Base-by-base conservation (phyloP, 2,329 filamentous ascomycete genomes). In the Reticulascus tulasneorum region DNA sequence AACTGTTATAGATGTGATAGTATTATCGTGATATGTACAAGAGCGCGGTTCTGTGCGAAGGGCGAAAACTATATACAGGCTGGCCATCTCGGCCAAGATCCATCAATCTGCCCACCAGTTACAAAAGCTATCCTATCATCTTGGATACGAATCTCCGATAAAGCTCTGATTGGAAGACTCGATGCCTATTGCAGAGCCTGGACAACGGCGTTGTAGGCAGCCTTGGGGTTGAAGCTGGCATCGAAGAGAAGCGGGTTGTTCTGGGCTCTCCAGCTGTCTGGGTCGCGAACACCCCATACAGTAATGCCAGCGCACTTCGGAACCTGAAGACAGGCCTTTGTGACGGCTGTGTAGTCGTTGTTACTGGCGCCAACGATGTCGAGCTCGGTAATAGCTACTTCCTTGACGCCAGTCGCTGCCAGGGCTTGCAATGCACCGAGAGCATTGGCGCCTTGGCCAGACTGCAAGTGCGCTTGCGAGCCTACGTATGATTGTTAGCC, bases 321-420 rank as follows among this genome's bases (percentile, higher is more conserved):
- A 30, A 78, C 62, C 15, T 68, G 59, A 21, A 82, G 53, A 48
- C 82, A 86, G 7, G 73, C 79, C 30, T 74, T 67, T 43, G 69
- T 66, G 16, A 77, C 68, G 26, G 71, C 67, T n/a, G 69, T 57
- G 49, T 82, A 85, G 54, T 84, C 81, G 15, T 58, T 57, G 5
- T 69, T 47, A 13, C 69, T 62, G 7, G 75, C 77, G 15, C 64
- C 63, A 33, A 71, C 69, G 49, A 87, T 84, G 51, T 87, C 83
- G 16, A 84, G 67, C 61, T 84, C 80, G 2, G 80, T 84, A 31
- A 84, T 67, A 6, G 80, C 79, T 21, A 82, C 70, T 51, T 84
- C 78, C 29, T 57, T 58, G 13, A 66, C 56, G 11, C 67, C 71
- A 6, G 69, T 62, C 9, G 53, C 58, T 21, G 73, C 77, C 13